phyloP scores from a whole-genome alignment of 441 rosid species.

The Isatis lusitanica region DNA sequence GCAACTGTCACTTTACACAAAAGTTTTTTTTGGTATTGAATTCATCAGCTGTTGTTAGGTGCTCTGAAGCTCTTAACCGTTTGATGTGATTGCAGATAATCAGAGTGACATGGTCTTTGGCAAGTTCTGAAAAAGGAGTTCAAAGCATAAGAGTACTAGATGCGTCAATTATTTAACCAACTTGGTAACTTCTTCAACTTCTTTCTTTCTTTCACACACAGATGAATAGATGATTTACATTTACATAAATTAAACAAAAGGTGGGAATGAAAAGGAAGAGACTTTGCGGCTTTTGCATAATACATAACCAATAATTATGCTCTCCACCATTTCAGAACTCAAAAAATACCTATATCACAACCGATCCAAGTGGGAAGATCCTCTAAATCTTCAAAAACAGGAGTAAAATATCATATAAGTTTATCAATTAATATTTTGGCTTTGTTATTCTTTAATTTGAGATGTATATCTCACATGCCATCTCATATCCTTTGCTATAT shows the following conservation, averaged over 20 bases:
- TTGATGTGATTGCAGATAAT: slow-evolving; percentile 33
- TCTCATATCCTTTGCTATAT: slow-evolving; percentile 24
- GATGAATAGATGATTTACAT: slow-evolving; percentile 6
- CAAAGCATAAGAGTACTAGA: slow-evolving; percentile 15
- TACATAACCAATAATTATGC: slow-evolving; percentile 47
- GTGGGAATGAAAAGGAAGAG: slow-evolving; percentile 20
- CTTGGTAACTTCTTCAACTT: slow-evolving; percentile 29
- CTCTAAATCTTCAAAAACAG: slow-evolving; percentile 32
- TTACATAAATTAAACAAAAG: slow-evolving; percentile 9
- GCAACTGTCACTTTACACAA: slow-evolving; percentile 34
- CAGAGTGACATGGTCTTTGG: slow-evolving; percentile 8
- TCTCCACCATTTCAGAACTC: slow-evolving; percentile 43
- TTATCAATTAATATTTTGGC: neutral
- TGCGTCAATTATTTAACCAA: slow-evolving; percentile 9
- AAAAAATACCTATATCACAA: slow-evolving; percentile 25
- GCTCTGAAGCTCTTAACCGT: slow-evolving; percentile 28
- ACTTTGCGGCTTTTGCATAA: slow-evolving; percentile 43
- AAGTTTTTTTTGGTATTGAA: slow-evolving; percentile 23
- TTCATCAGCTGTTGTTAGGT: slow-evolving; percentile 20
- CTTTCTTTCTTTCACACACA: neutral
- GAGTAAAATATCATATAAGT: slow-evolving; percentile 15
- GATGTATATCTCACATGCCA: slow-evolving; percentile 21
- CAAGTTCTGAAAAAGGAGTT: neutral
- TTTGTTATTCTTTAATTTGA: neutral
- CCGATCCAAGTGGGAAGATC: slow-evolving; percentile 38